Conservation (phyloP, 2,329 filamentous ascomycete genomes). For the Bipolaris victoriae region DNA sequence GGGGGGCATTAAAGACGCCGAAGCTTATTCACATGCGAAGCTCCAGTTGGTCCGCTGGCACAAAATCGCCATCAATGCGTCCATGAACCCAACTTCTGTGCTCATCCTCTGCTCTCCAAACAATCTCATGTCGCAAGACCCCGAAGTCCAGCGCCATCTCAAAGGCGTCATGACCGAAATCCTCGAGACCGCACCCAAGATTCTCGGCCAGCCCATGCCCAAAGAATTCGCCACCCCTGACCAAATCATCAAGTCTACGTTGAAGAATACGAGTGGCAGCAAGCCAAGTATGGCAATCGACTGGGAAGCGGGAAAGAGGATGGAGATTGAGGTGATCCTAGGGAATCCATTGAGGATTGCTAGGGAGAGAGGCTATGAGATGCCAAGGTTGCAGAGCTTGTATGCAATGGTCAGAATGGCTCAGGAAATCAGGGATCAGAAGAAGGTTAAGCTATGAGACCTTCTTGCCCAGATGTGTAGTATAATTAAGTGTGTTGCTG, state of each 20-base stretch:
- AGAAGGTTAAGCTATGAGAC: conserved; percentile 24
- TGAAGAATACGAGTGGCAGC: conserved; percentile 66
- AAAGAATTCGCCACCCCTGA: conserved; percentile 66
- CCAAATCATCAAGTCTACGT: conserved; percentile 66
- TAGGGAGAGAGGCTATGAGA: conserved; percentile 65
- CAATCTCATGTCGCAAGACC: conserved; percentile 68
- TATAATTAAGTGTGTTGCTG: too few species aligned
- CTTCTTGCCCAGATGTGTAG: not conserved
- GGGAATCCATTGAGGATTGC: conserved; percentile 74
- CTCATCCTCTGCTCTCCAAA: conserved; percentile 70
- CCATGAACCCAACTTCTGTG: conserved; percentile 75
- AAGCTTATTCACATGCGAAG: conserved; percentile 67
- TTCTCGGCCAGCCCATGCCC: conserved; percentile 68
- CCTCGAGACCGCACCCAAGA: conserved; percentile 65
- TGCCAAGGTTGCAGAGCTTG: conserved; percentile 70
- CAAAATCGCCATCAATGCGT: conserved; percentile 77
- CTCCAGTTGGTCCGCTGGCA: conserved; percentile 76
- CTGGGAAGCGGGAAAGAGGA: conserved; percentile 68
- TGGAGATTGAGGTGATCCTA: conserved; percentile 76
- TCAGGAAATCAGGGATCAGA: conserved; percentile 60
- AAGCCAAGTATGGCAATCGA: conserved; percentile 71
- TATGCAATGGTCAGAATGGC: conserved; percentile 70
- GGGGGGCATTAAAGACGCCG: conserved; percentile 71
- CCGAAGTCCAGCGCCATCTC: conserved; percentile 67
- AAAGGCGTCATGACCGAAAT: conserved; percentile 73